phyloP scores from a whole-genome alignment of 108 stramenopile species.

The Parietichytrium sp. region DNA sequence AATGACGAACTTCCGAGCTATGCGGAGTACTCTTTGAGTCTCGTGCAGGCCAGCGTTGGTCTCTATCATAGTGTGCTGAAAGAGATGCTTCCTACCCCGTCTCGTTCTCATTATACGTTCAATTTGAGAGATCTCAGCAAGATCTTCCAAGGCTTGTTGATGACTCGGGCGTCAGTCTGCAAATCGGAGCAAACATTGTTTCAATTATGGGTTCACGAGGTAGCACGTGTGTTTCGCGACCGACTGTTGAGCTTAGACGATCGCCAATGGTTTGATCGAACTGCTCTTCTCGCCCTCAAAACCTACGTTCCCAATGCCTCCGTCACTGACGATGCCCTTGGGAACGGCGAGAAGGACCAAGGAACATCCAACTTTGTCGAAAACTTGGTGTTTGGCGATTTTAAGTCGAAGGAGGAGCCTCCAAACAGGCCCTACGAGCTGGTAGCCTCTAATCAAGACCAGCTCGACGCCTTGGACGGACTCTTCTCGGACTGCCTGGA shows the following conservation, averaged over 20 bases:
- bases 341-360: not conserved
- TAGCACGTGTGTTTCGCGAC: conserved; percentile 60
- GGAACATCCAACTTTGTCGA: no score
- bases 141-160: conserved; percentile 63
- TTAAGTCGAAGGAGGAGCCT: conserved; percentile 46
- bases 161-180: conserved; percentile 48
- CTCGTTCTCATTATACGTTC: conserved; percentile 64
- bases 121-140: conserved; percentile 61
- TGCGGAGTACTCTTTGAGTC: conserved; percentile 21
- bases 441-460: not conserved
- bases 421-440: conserved; percentile 43
- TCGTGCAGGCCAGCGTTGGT: conserved; percentile 53
- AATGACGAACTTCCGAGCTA: conserved; percentile 17
- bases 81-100: conserved; percentile 61
- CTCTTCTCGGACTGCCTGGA: conserved; percentile 59
- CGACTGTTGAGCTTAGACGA: conserved; percentile 59
- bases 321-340: not conserved
- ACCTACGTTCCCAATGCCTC: conserved; percentile 31
- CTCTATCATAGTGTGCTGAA: conserved; percentile 52
- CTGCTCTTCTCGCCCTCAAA: conserved; percentile 44
- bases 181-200: conserved; percentile 44
- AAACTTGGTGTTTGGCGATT: conserved; percentile 52
- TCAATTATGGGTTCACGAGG: conserved; percentile 60
- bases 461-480: conserved; percentile 37
- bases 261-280: conserved; percentile 54